Base-by-base conservation (phyloP, 495 filamentous ascomycete genomes). In the Penicillium soppii region DNA sequence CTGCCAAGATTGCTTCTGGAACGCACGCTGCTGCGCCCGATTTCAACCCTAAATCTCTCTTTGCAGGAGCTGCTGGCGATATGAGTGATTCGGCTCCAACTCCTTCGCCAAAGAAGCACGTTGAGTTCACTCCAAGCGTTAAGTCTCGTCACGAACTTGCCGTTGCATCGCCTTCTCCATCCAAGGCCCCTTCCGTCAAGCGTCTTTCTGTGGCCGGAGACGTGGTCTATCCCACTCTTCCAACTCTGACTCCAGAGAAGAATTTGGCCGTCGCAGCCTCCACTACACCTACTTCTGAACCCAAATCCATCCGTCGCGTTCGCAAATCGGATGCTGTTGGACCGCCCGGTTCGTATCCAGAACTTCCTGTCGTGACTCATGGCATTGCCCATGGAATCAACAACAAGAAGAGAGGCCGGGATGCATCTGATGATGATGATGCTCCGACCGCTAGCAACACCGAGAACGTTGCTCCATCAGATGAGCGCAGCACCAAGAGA, bases 351-450 rank as follows among this genome's bases (percentile, higher is more conserved):
- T 42, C 43, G n/a, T 51, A 65, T 43, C 60, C 66, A 7, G 68
- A 71, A 5, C 61, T 77, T 32, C 63, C 66, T 0, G 70, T 80
- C 9, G 72, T 88, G 26, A 77, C 85, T 5, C 86, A 90, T 58
- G 87, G 88, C 26, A 82, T 88, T 41, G 80, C 85, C 7, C 87
- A 90, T 61, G 87, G 88, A 26, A 82, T 91, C 60, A 61, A 69
- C 3, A 89, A 87, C 70, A 89, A 91, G 74, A 90, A 90, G 72
- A 77, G 86, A 38, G 78, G 78, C 47, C 78, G 83, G 13, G 74
- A 72, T 36, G 65, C 74, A 3, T 52, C 57, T 7, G 86, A 58
- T 74, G 69, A 72, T 25, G 66, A 70, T n/a, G 60, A 62, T 12
- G 66, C 82, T 29, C 77, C 83, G 2, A 81, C 84, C 55, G 47